Evolutionary conservation across 495 filamentous ascomycete genomes (phyloP).

Genomic region (Aspergillus nanangensis): DNA sequence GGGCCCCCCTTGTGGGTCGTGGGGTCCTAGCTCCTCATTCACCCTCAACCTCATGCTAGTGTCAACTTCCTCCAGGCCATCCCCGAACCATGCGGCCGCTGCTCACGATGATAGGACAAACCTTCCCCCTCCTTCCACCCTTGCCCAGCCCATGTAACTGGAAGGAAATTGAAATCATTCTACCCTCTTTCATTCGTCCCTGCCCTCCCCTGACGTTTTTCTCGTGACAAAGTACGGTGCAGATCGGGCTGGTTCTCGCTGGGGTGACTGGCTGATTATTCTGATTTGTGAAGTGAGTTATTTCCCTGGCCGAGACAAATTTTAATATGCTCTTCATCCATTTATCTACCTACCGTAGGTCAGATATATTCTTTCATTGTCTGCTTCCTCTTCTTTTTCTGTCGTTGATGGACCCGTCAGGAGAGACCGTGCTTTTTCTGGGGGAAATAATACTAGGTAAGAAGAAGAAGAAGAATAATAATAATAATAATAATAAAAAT

Average conservation of each 20-base stretch:
- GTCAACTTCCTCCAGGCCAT: constrained; percentile 1
- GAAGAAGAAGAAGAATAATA: too few species aligned
- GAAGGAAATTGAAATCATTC: constrained; percentile 21
- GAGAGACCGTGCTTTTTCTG: too few species aligned
- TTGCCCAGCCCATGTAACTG: constrained; percentile 8
- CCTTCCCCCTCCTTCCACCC: not conserved
- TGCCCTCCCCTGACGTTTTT: constrained; percentile 13
- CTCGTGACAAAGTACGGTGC: constrained; percentile 23
- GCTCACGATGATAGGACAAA: constrained; percentile 1
- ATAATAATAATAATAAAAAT: too few species aligned
- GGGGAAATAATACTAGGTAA: too few species aligned
- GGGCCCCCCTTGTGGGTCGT: constrained; percentile 23
- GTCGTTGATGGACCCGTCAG: too few species aligned
- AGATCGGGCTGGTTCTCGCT: constrained; percentile 11
- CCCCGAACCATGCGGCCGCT: constrained; percentile 3
- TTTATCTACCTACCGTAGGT: too few species aligned
- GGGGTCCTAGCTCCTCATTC: constrained; percentile 21
- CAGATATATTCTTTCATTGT: too few species aligned
- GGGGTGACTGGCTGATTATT: constrained; percentile 10
- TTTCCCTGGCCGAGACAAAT: too few species aligned
- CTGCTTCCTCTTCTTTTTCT: too few species aligned
- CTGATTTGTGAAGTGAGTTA: constrained; percentile 1
- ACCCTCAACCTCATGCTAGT: constrained; percentile 14
- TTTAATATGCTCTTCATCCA: too few species aligned
- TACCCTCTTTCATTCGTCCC: constrained; percentile 11